phyloP scores from a whole-genome alignment of 768 basidiomycete genomes.

The Auricularia sp. region DNA sequence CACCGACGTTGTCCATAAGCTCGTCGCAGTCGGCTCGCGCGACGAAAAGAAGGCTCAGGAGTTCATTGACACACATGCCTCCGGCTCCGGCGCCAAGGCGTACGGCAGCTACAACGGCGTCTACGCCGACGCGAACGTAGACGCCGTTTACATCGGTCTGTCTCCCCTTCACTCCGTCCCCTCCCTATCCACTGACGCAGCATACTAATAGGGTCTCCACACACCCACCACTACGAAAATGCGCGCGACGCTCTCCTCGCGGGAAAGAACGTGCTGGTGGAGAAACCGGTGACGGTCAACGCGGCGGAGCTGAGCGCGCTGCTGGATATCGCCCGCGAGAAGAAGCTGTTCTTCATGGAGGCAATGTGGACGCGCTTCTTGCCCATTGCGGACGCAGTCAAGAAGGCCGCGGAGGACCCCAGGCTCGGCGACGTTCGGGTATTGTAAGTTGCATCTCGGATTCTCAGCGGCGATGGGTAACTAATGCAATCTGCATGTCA shows the following conservation, averaged over 20 bases:
- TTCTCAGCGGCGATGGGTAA: not conserved
- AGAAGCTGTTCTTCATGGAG: slow-evolving; percentile 85
- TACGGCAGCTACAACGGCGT: slow-evolving; percentile 70
- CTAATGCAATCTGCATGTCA: slow-evolving; percentile 1
- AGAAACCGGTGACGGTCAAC: slow-evolving; percentile 81
- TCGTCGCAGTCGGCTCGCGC: slow-evolving; percentile 71
- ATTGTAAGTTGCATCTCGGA: slow-evolving; percentile 17
- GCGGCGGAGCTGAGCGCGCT: slow-evolving; percentile 65
- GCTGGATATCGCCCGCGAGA: slow-evolving; percentile 60
- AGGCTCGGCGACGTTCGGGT: slow-evolving; percentile 56
- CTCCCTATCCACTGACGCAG: not conserved
- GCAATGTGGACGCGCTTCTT: slow-evolving; percentile 84
- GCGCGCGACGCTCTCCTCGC: slow-evolving; percentile 65
- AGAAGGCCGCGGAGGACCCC: slow-evolving; percentile 51
- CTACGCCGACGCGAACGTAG: slow-evolving; percentile 62
- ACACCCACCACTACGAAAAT: slow-evolving; percentile 73
- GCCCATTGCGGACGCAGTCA: slow-evolving; percentile 54
- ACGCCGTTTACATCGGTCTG: slow-evolving; percentile 65
- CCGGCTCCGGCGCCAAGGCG: slow-evolving; percentile 45
- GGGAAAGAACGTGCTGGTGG: slow-evolving; percentile 78
- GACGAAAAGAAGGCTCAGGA: slow-evolving; percentile 53
- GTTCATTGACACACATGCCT: slow-evolving; percentile 49
- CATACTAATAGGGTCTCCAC: slow-evolving; percentile 55
- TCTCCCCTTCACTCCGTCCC: not conserved
- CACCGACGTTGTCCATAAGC: slow-evolving; percentile 54